Evolutionary conservation across 176 grass and related monocot genomes (phyloP).

Genomic region (Coix lacrymajobi): DNA sequence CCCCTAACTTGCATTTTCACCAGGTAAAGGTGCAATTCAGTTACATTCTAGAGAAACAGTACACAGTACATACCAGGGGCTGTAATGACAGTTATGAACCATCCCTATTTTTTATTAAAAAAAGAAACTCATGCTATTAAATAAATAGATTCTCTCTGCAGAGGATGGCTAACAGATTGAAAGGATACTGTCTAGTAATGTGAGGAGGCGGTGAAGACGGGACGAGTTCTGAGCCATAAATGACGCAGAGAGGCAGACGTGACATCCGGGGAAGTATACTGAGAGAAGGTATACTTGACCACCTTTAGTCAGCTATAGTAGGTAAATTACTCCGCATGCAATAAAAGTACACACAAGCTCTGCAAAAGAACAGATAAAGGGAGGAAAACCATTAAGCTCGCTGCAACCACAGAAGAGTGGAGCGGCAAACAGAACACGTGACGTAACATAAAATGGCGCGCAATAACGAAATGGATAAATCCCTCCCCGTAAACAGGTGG

Average conservation of each 20-base stretch:
- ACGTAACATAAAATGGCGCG: neutral
- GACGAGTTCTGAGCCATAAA: constrained; percentile 91
- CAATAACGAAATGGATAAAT: neutral
- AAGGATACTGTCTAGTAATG: constrained; percentile 96
- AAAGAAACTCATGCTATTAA: neutral
- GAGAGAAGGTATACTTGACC: neutral
- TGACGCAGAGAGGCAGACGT: constrained; percentile 23
- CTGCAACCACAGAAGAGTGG: neutral
- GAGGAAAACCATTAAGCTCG: neutral
- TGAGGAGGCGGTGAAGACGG: constrained; percentile 90
- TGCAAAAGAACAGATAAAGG: neutral
- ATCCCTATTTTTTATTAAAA: neutral
- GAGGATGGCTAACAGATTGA: neutral
- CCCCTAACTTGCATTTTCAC: neutral
- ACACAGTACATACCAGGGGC: neutral
- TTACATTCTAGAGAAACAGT: neutral
- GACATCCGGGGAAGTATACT: constrained; percentile 41
- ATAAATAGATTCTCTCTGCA: neutral
- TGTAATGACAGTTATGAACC: neutral
- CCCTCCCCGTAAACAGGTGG: neutral
- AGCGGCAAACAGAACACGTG: neutral
- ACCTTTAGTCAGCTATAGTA: neutral
- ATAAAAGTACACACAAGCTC: neutral
- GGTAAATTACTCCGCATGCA: neutral
- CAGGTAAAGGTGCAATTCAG: neutral